Conservation (phyloP, 2,329 filamentous ascomycete species). For the Tolypocladium endophyticum region DNA sequence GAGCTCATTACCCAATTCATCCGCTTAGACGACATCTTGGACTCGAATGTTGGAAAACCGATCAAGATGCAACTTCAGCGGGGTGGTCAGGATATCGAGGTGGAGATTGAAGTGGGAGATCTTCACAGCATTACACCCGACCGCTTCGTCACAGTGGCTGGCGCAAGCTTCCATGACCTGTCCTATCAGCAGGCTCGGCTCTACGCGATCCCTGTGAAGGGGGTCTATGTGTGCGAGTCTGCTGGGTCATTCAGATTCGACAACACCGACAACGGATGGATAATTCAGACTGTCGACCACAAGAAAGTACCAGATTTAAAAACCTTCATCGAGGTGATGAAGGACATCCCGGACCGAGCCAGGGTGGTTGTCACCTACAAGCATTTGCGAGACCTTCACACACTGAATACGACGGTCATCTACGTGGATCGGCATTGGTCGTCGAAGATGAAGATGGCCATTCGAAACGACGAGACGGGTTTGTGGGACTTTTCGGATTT, state of each 20-base stretch:
- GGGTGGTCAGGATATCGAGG: conserved; percentile 76
- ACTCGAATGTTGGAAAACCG: conserved; percentile 71
- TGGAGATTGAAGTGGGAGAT: conserved; percentile 77
- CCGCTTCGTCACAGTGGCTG: conserved; percentile 87
- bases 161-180: conserved; percentile 87
- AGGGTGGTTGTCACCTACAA: conserved; percentile 92
- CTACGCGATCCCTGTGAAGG: conserved; percentile 84
- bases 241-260: conserved; percentile 93
- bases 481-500: conserved; percentile 92
- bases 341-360: conserved; percentile 68
- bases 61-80: conserved; percentile 77
- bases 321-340: conserved; percentile 85
- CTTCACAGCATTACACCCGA: conserved; percentile 92
- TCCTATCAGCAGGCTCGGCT: conserved; percentile 97
- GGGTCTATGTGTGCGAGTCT: conserved; percentile 91
- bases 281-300: conserved; percentile 86
- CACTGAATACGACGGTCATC: conserved; percentile 83
- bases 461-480: conserved; percentile 81
- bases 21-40: conserved; percentile 80
- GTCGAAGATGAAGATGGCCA: conserved; percentile 83
- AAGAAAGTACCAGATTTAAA: conserved; percentile 81
- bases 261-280: conserved; percentile 81
- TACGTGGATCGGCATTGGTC: conserved; percentile 95
- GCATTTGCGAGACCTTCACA: conserved; percentile 89
- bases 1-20: conserved; percentile 91